Conservation (phyloP, 352 stramenopile species). For the Globisporangium uncinulatum region DNA sequence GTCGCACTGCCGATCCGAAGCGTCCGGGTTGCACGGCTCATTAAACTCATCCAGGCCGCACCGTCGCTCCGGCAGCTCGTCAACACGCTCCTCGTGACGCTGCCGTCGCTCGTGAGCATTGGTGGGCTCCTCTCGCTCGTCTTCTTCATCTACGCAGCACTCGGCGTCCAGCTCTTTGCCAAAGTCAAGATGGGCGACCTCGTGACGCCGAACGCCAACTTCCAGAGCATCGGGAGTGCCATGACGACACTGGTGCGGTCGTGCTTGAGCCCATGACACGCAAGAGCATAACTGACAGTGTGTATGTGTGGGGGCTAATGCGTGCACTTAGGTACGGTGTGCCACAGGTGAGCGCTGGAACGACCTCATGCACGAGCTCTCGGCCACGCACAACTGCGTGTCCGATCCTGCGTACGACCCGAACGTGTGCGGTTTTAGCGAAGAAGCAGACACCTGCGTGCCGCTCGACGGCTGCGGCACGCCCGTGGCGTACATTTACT, state of each 20-base stretch:
- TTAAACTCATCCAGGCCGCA: constrained; percentile 66
- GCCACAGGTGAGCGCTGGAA: constrained; percentile 88
- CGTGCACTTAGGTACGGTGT: constrained; percentile 50
- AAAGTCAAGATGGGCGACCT: constrained; percentile 47
- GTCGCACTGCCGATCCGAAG: constrained; percentile 66
- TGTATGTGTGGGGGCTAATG: not conserved
- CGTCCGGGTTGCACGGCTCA: constrained; percentile 69
- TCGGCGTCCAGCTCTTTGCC: constrained; percentile 84
- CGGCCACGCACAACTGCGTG: constrained; percentile 22
- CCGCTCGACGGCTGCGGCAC: constrained; percentile 53
- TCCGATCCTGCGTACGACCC: constrained; percentile 26
- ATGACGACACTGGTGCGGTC: constrained; percentile 65
- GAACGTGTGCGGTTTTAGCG: constrained; percentile 41
- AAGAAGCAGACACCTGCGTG: constrained; percentile 21
- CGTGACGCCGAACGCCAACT: constrained; percentile 76
- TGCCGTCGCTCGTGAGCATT: constrained; percentile 79
- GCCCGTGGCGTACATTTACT: constrained; percentile 42
- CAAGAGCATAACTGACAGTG: not conserved
- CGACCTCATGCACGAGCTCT: constrained; percentile 76
- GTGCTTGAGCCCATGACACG: no score
- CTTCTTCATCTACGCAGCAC: constrained; percentile 85
- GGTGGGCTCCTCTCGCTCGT: constrained; percentile 73
- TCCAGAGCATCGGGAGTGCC: constrained; percentile 64
- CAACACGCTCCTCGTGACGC: constrained; percentile 72
- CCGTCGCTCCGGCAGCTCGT: constrained; percentile 72